Base-by-base conservation (phyloP, 768 basidiomycete genomes). In the Pholiota conissans region DNA sequence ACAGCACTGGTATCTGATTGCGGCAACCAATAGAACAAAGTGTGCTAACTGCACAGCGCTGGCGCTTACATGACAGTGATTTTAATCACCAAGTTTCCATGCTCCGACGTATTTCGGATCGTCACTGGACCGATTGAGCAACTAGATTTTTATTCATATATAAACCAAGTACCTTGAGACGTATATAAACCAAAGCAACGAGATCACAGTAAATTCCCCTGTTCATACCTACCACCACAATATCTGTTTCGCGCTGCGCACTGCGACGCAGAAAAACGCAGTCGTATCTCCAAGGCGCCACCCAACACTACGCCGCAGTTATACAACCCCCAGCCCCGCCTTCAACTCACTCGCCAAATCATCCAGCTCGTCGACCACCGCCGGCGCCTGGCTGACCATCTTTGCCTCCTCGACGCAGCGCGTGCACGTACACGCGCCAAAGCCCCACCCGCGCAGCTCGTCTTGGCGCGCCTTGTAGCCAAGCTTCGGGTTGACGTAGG, bases 401-500 rank as follows among this genome's bases (percentile, higher is more conserved):
- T 71, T 75, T 61, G 74, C 79, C 69, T 95, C 93, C 48, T 76
- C 73, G 10, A 79, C 62, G 69, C 94, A 96, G 26, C 87, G 77
- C 57, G 72, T 73, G 67, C 94, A 95, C 10, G 58, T 62, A 64
- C 94, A 95, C 50, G 75, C 63, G 2, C 80, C 90, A 62, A 92
- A 91, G 2, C 89, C 90, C 91, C 91, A 93, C 30, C 81, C 85
- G 57, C 80, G 70, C 40, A 93, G 67, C 61, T 80, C 78, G 35
- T 73, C 69, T 49, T 82, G 76, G 14, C 90, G 81, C 49, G 71
- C 74, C 22, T 72, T 72, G 32, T 79, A 75, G 6, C 74, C 70
- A 45, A 80, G 59, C n/a, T 75, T 71, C 0, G 91, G 89, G 65
- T 94, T 80, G 47, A 93, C 90, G 65, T 96, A 95, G 0, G 88